Evolutionary conservation across 495 filamentous ascomycete species (phyloP).

Genomic region (Penicillium cataractarum): DNA sequence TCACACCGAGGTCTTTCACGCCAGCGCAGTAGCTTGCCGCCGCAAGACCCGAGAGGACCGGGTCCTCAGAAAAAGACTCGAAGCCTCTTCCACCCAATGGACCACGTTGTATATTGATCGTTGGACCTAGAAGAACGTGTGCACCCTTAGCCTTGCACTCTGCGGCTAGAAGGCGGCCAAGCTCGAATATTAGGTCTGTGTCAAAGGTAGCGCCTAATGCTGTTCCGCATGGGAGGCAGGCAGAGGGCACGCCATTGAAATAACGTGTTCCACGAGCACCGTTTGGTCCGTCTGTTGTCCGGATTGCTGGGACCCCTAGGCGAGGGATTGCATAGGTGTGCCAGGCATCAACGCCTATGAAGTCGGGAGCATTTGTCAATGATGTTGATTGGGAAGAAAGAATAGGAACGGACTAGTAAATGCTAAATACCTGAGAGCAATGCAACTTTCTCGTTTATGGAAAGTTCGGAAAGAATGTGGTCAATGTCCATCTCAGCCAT

Average conservation of each 20-base stretch:
- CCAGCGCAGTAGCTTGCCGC: constrained; percentile 64
- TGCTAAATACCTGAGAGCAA: not conserved
- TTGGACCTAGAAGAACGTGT: constrained; percentile 70
- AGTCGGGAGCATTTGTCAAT: not conserved
- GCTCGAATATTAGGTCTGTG: constrained; percentile 52
- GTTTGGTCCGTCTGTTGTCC: constrained; percentile 61
- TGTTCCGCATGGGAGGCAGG: constrained; percentile 65
- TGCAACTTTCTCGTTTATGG: not conserved
- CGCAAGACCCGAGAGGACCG: constrained; percentile 62
- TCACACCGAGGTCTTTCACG: constrained; percentile 62
- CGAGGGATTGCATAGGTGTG: not conserved
- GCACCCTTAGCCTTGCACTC: constrained; percentile 41
- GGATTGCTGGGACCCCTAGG: not conserved
- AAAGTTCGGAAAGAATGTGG: not conserved
- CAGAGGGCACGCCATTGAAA: constrained; percentile 34
- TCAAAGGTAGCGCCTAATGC: constrained; percentile 71
- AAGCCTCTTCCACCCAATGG: constrained; percentile 75
- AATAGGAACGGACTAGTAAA: not conserved
- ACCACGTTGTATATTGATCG: constrained; percentile 60
- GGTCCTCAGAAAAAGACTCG: constrained; percentile 75
- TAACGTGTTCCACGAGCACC: constrained; percentile 46
- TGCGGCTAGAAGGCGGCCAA: constrained; percentile 53
- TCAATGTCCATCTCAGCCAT: not conserved
- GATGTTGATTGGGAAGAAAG: not conserved
- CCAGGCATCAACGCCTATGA: not conserved